These are phyloP conservation scores for Suhomyces coccinellae DNA, from an alignment of 1,139 yeast species.

Conservation along the genomic window DNA sequence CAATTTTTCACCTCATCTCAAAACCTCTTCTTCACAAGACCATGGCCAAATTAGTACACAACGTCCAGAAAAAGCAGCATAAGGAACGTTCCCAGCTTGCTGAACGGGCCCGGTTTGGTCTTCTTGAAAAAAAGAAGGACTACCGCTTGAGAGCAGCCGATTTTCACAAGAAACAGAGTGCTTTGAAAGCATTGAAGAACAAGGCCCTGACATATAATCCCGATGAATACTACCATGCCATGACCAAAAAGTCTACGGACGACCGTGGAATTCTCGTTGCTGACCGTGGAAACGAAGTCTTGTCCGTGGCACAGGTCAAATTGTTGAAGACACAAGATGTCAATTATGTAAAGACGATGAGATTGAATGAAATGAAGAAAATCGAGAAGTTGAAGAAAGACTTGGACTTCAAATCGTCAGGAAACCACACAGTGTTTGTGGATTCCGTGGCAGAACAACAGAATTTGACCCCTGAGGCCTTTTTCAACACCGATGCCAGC, in stretches of 20 bases:
- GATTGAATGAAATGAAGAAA: slow-evolving; percentile 66
- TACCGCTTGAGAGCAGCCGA: slow-evolving; percentile 86
- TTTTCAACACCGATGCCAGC: slow-evolving; percentile 68
- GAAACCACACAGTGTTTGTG: slow-evolving; percentile 85
- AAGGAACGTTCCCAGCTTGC: slow-evolving; percentile 86
- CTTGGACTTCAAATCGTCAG: slow-evolving; percentile 54
- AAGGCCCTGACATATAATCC: slow-evolving; percentile 80
- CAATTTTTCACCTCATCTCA: slow-evolving; percentile 5
- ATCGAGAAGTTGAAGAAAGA: slow-evolving; percentile 60
- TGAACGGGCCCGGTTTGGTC: slow-evolving; percentile 72
- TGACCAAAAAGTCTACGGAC: slow-evolving; percentile 72
- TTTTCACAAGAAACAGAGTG: slow-evolving; percentile 84
- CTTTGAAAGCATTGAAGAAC: slow-evolving; percentile 69
- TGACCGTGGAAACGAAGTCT: slow-evolving; percentile 63
- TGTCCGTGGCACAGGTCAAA: slow-evolving; percentile 74
- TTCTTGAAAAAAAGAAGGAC: slow-evolving; percentile 93
- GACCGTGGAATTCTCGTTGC: slow-evolving; percentile 62
- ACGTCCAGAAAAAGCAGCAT: slow-evolving; percentile 93
- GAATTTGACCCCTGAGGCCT: slow-evolving; percentile 60
- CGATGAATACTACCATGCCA: slow-evolving; percentile 96
- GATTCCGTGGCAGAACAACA: slow-evolving; percentile 58
- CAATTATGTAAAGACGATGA: slow-evolving; percentile 76
- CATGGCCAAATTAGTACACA: slow-evolving; percentile 83
- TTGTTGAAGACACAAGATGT: slow-evolving; percentile 87
- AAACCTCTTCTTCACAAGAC: slow-evolving; percentile 12